phyloP scores from a whole-genome alignment of 345 rosid genomes.

The Linum tenue region DNA sequence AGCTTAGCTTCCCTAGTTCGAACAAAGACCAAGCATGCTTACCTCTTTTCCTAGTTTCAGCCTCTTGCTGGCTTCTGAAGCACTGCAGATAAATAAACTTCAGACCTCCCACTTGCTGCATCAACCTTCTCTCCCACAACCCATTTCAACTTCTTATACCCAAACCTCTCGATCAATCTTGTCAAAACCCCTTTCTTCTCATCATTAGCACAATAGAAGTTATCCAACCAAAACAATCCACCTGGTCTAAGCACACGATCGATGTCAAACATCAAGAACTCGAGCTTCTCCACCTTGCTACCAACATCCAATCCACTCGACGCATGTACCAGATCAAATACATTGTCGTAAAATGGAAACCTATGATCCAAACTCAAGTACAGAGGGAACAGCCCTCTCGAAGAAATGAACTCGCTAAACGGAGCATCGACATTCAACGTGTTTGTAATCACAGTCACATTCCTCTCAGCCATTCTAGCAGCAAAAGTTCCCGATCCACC shows the following conservation, averaged over 20 bases:
- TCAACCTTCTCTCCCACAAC: conserved; percentile 75
- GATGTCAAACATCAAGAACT: conserved; percentile 90
- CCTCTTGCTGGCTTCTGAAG: conserved; percentile 70
- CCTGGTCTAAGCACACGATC: conserved; percentile 78
- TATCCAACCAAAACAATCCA: conserved; percentile 87
- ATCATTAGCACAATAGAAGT: conserved; percentile 52
- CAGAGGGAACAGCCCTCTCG: conserved; percentile 79
- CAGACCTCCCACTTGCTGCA: conserved; percentile 33
- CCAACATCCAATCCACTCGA: conserved; percentile 64
- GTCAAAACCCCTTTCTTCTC: conserved; percentile 66
- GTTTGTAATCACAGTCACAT: conserved; percentile 65
- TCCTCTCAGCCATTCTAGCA: conserved; percentile 88
- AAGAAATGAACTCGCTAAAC: conserved; percentile 67
- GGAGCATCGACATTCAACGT: conserved; percentile 77
- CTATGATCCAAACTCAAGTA: conserved; percentile 82
- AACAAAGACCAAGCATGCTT: conserved; percentile 3
- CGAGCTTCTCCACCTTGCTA: conserved; percentile 61
- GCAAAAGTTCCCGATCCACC: conserved; percentile 88
- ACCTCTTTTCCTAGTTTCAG: conserved; percentile 21
- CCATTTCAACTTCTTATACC: conserved; percentile 93
- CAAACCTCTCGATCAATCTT: conserved; percentile 66
- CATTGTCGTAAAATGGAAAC: conserved; percentile 83
- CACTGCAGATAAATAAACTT: conserved; percentile 74
- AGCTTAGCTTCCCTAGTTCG: background rate
- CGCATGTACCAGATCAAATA: conserved; percentile 63